phyloP scores from a whole-genome alignment of 768 basidiomycete genomes.

The Mycena latifolia region DNA sequence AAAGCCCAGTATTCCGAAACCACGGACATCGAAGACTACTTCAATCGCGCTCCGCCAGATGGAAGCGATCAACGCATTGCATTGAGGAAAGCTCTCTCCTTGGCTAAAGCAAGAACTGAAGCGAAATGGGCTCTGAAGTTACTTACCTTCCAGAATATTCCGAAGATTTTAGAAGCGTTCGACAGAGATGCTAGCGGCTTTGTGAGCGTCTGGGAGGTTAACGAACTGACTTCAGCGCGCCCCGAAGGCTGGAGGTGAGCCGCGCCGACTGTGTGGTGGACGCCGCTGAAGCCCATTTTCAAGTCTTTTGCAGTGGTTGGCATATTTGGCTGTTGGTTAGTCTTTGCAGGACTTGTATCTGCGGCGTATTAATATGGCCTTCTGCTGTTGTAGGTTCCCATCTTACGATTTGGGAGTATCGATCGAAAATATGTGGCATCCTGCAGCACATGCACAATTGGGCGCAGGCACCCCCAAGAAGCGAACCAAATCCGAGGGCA shows the following conservation, averaged over 20 bases:
- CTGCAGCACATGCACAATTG: slow-evolving; percentile 11
- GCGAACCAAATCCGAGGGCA: not conserved
- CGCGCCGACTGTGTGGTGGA: too few species aligned
- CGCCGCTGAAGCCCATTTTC: too few species aligned
- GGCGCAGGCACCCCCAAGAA: not conserved
- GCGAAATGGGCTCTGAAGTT: slow-evolving; percentile 6
- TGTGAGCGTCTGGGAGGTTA: not conserved
- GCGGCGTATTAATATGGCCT: not conserved
- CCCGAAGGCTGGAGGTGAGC: not conserved
- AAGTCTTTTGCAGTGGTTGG: not conserved
- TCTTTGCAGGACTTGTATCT: not conserved
- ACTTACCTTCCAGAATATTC: slow-evolving; percentile 1
- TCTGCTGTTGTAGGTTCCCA: slow-evolving; percentile 18
- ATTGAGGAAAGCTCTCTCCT: not conserved
- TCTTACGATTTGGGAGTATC: slow-evolving; percentile 21
- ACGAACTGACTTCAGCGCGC: not conserved
- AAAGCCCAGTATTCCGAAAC: slow-evolving; percentile 10
- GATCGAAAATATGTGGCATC: slow-evolving; percentile 24
- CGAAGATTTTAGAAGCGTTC: not conserved
- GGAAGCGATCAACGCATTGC: not conserved
- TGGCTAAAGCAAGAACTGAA: not conserved
- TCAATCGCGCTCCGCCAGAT: not conserved
- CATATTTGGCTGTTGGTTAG: not conserved
- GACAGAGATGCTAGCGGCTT: not conserved
- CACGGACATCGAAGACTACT: not conserved